phyloP scores from a whole-genome alignment of 768 basidiomycete species.

The Leccinum fibrillosum region DNA sequence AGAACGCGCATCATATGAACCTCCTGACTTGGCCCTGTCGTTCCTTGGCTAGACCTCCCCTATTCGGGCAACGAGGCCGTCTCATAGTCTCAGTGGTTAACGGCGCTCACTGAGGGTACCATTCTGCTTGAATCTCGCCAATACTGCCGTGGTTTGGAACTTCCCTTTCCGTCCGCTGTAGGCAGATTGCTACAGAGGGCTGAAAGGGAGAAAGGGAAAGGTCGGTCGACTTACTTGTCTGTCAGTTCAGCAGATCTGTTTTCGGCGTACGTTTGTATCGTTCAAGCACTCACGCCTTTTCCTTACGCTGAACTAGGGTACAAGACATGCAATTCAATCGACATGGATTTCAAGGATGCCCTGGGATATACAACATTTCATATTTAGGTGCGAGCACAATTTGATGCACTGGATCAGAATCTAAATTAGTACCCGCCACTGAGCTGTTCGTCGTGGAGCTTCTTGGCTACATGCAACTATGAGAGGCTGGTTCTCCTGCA shows the following conservation, averaged over 20 bases:
- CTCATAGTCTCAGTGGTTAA: neutral
- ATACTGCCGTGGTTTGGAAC: neutral
- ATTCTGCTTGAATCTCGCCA: neutral
- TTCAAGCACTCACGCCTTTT: neutral
- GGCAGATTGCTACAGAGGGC: conserved; percentile 18
- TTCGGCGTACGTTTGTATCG: neutral
- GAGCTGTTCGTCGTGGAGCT: neutral
- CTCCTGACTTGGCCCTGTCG: neutral
- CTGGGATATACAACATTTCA: conserved; percentile 10
- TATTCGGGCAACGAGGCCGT: neutral
- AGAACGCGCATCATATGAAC: neutral
- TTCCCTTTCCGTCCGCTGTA: conserved; percentile 26
- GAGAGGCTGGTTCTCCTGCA: neutral
- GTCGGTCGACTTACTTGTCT: neutral
- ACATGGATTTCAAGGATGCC: too few relatives aligned
- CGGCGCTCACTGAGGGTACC: neutral
- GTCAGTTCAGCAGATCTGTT: neutral
- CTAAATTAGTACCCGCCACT: neutral
- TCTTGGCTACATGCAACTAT: conserved; percentile 10
- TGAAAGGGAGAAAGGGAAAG: conserved; percentile 16
- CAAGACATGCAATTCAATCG: neutral
- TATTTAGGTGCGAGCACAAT: neutral
- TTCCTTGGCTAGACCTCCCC: conserved; percentile 2
- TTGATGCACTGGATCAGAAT: neutral
- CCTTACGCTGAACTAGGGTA: neutral